Evolutionary conservation across 805 yeast species (phyloP), one percentile per base, ranked within the genome.

Genomic region (Jamesozyma spencerorum): DNA sequence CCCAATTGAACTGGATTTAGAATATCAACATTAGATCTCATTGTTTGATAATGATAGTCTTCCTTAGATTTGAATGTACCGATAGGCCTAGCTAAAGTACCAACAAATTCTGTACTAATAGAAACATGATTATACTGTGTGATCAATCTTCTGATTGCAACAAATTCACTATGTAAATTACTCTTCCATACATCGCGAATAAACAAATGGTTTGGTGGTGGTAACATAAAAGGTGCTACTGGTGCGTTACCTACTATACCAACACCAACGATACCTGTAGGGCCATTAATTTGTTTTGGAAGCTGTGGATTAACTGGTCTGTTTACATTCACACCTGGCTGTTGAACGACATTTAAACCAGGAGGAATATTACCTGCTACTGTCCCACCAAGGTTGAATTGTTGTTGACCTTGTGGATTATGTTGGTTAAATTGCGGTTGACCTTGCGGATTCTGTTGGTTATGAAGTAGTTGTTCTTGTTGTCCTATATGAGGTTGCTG

Each of bases 11-110:
- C 80, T 43, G 92, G 75, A 51, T 81, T 80, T 49, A 88, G 64
- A 41, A 92, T 69, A 61, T 92, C 98, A 3, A 92, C 84, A 59
- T 92, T 92, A 8, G 94, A 72, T 55, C 98, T 74, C 64, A 92
- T 72, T 0, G 97, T 90, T 62, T 92, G 98, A 58, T 90, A 92
- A 61, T 92, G 97, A 62, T 87, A 92, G 60, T 92, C 97, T 18
- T 82, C 72, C 13, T 92, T 84, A 2, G 92, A 79, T 52, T 85
- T 77, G 64, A 92, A 92, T 15, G 85, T 77, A 15, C 98, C 98
- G 45, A 92, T 84, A 13, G 98, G 98, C 52, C 98, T 75, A 2
- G 95, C 95, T 20, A 90, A 81, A 18, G 94, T 85, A 0, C 98
- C 98, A 0, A 96, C 96, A 57, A 92, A 87, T 60, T 92, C 97